phyloP scores from a whole-genome alignment of 2,329 filamentous ascomycete species.

The Fusarium hostae region DNA sequence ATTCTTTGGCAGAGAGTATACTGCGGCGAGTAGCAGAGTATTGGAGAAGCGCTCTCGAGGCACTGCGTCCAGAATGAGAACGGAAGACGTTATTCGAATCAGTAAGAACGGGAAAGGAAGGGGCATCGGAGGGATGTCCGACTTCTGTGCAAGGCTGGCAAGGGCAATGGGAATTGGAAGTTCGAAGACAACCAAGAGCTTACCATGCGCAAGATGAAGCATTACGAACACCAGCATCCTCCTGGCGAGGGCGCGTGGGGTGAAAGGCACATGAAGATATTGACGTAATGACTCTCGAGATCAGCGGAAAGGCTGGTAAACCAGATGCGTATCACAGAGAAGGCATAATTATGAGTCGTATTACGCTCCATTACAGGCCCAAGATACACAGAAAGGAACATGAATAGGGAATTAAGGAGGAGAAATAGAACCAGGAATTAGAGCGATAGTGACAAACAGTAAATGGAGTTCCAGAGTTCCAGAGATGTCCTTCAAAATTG shows the following conservation, averaged over 20 bases:
- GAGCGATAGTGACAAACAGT: background rate
- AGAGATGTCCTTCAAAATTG: background rate
- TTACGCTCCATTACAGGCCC: background rate
- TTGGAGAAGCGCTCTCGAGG: background rate
- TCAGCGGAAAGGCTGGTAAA: background rate
- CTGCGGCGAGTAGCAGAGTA: background rate
- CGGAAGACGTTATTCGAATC: too few species aligned
- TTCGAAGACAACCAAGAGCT: background rate
- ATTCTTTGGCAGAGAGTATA: background rate
- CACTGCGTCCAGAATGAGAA: background rate
- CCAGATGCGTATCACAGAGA: background rate
- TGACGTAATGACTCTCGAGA: background rate
- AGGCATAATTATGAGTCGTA: background rate
- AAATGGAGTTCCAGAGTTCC: background rate
- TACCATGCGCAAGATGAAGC: background rate
- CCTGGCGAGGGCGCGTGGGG: background rate
- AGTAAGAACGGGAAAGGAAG: background rate
- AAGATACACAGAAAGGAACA: background rate
- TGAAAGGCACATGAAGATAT: background rate
- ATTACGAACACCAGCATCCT: background rate
- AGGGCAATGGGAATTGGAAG: background rate
- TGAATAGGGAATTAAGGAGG: background rate
- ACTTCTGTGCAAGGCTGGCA: background rate
- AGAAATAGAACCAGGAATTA: background rate
- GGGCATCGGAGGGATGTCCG: background rate